Evolutionary conservation across 495 filamentous ascomycete species (phyloP).

Genomic region (Penicillium subrubescens): DNA sequence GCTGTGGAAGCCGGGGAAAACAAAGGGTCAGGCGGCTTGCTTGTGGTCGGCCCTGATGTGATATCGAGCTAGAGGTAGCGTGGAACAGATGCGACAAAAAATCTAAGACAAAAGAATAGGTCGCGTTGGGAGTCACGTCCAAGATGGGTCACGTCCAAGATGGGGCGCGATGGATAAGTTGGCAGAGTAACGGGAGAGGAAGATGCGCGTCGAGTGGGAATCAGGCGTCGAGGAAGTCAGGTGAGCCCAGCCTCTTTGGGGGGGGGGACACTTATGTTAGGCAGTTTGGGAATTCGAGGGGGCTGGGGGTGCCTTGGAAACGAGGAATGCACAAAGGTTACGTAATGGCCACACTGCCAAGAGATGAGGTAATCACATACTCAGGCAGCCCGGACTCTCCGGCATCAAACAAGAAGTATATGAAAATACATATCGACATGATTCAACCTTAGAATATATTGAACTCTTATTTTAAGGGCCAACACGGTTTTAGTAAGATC

Average conservation of each 20-base stretch:
- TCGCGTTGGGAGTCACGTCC: constrained; percentile 21
- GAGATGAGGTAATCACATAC: background rate
- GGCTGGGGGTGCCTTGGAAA: constrained; percentile 27
- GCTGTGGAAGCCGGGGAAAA: constrained; percentile 39
- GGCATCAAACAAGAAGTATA: too few species aligned
- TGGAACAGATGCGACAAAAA: constrained; percentile 5
- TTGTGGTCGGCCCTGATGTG: background rate
- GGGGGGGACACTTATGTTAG: background rate
- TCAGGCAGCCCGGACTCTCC: too few species aligned
- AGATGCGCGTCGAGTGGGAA: constrained; percentile 33
- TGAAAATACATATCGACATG: too few species aligned
- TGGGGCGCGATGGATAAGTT: constrained; percentile 29
- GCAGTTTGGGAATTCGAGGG: constrained; percentile 28
- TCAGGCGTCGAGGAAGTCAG: constrained; percentile 23
- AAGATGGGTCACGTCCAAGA: constrained; percentile 18
- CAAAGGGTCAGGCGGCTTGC: constrained; percentile 28
- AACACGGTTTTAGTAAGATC: too few species aligned
- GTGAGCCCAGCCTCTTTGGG: constrained; percentile 16
- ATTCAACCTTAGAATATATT: too few species aligned
- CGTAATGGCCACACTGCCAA: background rate
- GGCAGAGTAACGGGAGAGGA: constrained; percentile 29
- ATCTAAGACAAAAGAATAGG: constrained; percentile 1
- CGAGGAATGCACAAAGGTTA: constrained; percentile 6
- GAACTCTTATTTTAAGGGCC: too few species aligned
- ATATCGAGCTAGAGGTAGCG: background rate